phyloP scores from a whole-genome alignment of 352 stramenopile genomes.

The Phytophthora podocarpi region DNA sequence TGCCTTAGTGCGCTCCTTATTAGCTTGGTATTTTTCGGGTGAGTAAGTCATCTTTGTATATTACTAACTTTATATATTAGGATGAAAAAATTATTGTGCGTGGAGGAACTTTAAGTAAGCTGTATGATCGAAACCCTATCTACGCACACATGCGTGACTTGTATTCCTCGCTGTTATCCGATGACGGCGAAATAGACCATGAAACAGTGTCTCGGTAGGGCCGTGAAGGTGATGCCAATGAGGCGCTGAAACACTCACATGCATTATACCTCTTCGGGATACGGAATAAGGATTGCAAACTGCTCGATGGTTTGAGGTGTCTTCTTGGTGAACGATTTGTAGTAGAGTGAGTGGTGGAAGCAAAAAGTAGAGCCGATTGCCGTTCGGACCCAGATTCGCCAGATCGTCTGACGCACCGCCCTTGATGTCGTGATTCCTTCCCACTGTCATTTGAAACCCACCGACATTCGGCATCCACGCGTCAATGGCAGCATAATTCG shows the following conservation, averaged over 20 bases:
- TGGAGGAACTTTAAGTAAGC: background rate
- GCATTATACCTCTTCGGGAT: conserved; percentile 30
- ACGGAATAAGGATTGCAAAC: conserved; percentile 36
- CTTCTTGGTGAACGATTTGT: conserved; percentile 39
- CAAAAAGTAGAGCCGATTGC: conserved; percentile 41
- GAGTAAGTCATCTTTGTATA: conserved; percentile 7
- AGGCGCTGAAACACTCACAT: conserved; percentile 3
- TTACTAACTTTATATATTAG: conserved; percentile 3
- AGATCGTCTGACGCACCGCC: conserved; percentile 28
- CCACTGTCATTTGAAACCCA: conserved; percentile 40
- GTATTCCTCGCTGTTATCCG: background rate
- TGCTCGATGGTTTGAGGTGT: conserved; percentile 32
- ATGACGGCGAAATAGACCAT: background rate
- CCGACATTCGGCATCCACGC: conserved; percentile 37
- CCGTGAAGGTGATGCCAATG: background rate
- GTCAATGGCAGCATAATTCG: conserved; percentile 37
- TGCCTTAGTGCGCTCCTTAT: no score
- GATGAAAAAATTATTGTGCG: no score
- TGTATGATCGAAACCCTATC: no score
- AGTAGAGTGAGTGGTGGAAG: conserved; percentile 44
- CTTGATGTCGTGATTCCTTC: conserved; percentile 33
- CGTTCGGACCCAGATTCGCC: conserved; percentile 31
- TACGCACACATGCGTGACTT: background rate
- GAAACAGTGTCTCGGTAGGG: background rate
- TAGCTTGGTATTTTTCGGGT: background rate